Base-by-base conservation (phyloP, 495 filamentous ascomycete species). In the Neurospora sp. region DNA sequence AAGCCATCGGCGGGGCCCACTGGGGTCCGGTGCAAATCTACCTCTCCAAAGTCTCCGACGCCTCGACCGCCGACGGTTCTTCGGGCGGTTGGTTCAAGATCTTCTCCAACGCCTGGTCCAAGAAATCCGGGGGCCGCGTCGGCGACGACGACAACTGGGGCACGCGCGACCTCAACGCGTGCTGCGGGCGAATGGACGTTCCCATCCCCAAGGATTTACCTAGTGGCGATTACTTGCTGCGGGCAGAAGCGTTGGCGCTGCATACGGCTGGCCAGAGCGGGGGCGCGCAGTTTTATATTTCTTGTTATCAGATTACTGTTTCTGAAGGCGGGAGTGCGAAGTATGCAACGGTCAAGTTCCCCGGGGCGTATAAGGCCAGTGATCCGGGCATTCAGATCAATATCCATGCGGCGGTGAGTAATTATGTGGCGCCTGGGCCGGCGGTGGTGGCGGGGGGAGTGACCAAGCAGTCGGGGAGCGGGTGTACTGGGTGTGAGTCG, bases 381-480 rank as follows among this genome's bases (percentile, higher is more conserved):
- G 86, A 87, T 69, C 83, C 84, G 1, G 86, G 87, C 18, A 84
- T 88, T 40, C 73, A 83, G n/a, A 82, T 88, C 46, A 85, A 88
- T 72, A 81, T 88, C 73, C 81, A 85, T 70, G 74, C 78, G 2
- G 75, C 80, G 27, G 39, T 85, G 31, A 68, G 66, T 53, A 76
- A 75, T 11, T 85, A 85, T 68, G 72, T 79, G 39, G 80, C 81
- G 0, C 82, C 84, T 22, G 84, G 83, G 10, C 82, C 82, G 18
- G 73, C 81, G 5, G 82, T 85, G 14, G 81, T 80, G 48, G 71
- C 77, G 12, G 82, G 83, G 18, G 84, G 84, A 1, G 76, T 78
- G 20, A 80, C 77, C 2, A 81, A 78, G 73, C 76, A 40, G 38
- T 77, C 84, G 11, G 83, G 83, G 14, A 66, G 71, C 1, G 73